Base-by-base conservation (phyloP, 257 asterid genomes). In the Fraxinus quadrangulata region DNA sequence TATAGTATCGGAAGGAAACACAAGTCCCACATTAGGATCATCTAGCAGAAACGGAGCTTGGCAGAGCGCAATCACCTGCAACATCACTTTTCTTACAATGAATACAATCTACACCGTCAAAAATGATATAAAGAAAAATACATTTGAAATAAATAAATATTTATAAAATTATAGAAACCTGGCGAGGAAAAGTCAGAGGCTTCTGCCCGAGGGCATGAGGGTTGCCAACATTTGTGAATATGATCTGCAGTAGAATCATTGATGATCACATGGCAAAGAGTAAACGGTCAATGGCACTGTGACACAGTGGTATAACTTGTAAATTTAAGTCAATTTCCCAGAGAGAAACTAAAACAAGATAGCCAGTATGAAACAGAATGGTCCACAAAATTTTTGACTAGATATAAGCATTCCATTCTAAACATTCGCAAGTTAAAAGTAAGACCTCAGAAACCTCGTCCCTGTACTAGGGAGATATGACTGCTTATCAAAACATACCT, bases 41-140 rank as follows among this genome's bases (percentile, higher is more conserved):
- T 96, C 99, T 82, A 96, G 88, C 76, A 96, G 78, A 83, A 90
- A 96, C 12, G 99, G 99, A 84, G 98, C 99, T 92, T 96, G 99
- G 88, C 99, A 96, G 77, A 96, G 98, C 56, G 99, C 99, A 85
- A 93, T 76, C 71, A 96, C 99, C 99, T 96, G 86, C 47, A 17
- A 39, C 73, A 51, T 19, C 67, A 51, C 23, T 67, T 69, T 59
- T 83, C 75, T 30, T 74, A 30, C 45, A 36, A 31, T 59, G 77
- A 70, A 73, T 56, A 63, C 19, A 11, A 42, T 76, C 72, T 26
- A n/a, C n/a, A 68, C 73, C 37, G 70, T 26, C 56, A 71, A 54
- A 34, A 70, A 71, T 1, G 13, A 69, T 2, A 36, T 8, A 37
- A 7, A 45, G 10, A 34, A 51, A 83, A 13, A 77, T 77, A 65